A percentile compares a stretch with the other conserved stretches of the same genome.
Evolutionary conservation across 495 filamentous ascomycete species (phyloP).

Genomic region (Talaromyces ruber): DNA sequence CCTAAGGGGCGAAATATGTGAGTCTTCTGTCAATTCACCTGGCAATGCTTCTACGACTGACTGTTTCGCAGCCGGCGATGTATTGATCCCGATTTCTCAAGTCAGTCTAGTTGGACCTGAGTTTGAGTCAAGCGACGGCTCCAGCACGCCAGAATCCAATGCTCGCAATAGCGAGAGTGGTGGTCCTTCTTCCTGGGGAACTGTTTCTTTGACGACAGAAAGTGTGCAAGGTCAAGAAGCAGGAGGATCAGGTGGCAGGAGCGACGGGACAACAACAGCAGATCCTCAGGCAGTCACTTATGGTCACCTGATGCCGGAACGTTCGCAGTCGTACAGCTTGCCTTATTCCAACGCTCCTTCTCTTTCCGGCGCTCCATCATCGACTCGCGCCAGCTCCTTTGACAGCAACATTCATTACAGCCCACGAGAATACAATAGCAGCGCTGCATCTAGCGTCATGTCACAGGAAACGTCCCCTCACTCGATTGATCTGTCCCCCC

Average conservation of each 20-base stretch:
- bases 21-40: conserved; percentile 10
- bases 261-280: neutral
- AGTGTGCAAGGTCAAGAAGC: neutral
- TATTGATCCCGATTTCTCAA: conserved; percentile 4
- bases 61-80: conserved; percentile 1
- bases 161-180: neutral
- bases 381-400: conserved; percentile 5
- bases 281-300: neutral
- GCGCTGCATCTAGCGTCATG: conserved; percentile 5
- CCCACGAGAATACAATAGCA: conserved; percentile 1
- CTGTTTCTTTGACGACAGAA: neutral
- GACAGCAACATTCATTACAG: conserved; percentile 4
- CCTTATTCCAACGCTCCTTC: neutral
- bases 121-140: neutral
- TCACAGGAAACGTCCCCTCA: conserved; percentile 14
- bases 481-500: neutral
- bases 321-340: neutral
- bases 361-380: neutral
- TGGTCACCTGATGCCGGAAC: neutral
- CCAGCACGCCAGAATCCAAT: neutral
- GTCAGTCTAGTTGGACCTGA: conserved; percentile 5
- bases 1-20: conserved; percentile 52
- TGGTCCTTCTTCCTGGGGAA: conserved; percentile 6
- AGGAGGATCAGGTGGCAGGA: neutral
- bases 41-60: neutral